A percentile compares a stretch with the other conserved stretches of the same genome.
Evolutionary conservation across 192 early-diverging fungal genomes (phyloP).

Genomic region (Ramicandelaber brevisporus): DNA sequence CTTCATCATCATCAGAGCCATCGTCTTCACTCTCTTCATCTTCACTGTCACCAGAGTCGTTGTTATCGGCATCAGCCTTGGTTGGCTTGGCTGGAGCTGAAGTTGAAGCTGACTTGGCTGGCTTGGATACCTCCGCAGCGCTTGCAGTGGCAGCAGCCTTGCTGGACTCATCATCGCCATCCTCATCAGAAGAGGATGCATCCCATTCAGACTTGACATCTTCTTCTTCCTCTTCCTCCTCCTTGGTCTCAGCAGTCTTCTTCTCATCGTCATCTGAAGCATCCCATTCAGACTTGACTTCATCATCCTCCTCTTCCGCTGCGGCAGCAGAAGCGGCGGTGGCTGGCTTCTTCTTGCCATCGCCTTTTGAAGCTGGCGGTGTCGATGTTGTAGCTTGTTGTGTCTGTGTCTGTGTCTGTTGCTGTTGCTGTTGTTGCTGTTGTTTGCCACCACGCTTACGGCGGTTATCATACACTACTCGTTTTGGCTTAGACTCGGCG

Average conservation of each 20-base stretch:
- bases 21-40: conserved; percentile 8
- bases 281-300: no score
- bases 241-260: conserved; percentile 11
- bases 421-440: conserved; percentile 1
- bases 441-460: conserved; percentile 7
- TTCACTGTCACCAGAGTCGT: conserved; percentile 9
- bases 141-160: conserved; percentile 5
- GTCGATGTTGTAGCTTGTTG: conserved; percentile 12
- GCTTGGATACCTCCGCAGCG: conserved; percentile 15
- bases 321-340: conserved; percentile 6
- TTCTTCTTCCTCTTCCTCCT: conserved; percentile 22
- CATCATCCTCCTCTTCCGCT: conserved; percentile 1
- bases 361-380: neutral
- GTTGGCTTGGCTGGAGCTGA: neutral
- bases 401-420: conserved; percentile 5
- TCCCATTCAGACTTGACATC: conserved; percentile 36
- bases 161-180: conserved; percentile 31
- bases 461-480: no score
- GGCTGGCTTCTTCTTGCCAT: neutral
- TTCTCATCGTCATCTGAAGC: conserved; percentile 6
- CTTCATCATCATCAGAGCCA: conserved; percentile 11
- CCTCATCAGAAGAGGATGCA: conserved; percentile 10
- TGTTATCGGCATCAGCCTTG: conserved; percentile 9
- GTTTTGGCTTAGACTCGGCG: conserved; percentile 7
- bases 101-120: no score